phyloP scores from a whole-genome alignment of 495 filamentous ascomycete species.

The Darksidea phi region DNA sequence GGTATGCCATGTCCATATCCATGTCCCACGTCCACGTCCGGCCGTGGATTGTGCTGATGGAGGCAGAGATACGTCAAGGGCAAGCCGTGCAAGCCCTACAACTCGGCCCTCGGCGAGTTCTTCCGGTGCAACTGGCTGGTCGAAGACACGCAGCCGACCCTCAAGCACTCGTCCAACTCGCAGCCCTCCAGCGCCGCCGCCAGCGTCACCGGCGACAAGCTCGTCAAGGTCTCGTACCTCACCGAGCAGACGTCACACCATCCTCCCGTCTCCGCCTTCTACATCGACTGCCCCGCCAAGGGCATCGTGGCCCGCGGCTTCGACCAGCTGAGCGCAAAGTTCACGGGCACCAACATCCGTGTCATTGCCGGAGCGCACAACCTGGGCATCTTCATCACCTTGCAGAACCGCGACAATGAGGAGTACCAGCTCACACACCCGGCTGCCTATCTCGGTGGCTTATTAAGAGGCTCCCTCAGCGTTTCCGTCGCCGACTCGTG shows the following conservation, averaged over 20 bases:
- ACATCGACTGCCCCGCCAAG: conserved; percentile 87
- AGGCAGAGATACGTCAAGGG: conserved; percentile 92
- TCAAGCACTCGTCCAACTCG: conserved; percentile 50
- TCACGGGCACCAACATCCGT: conserved; percentile 90
- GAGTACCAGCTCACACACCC: conserved; percentile 95
- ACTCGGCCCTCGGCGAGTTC: conserved; percentile 95
- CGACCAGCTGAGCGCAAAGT: conserved; percentile 95
- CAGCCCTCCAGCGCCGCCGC: conserved; percentile 48
- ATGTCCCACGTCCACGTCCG: too few species aligned
- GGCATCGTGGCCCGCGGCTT: conserved; percentile 86
- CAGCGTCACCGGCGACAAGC: conserved; percentile 43
- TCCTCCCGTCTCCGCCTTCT: conserved; percentile 95
- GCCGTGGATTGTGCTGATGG: neutral
- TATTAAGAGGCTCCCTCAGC: conserved; percentile 69
- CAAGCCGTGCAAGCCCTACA: conserved; percentile 98
- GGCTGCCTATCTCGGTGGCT: conserved; percentile 83
- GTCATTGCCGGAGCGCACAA: conserved; percentile 92
- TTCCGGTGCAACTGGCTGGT: conserved; percentile 98
- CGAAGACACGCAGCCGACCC: conserved; percentile 59
- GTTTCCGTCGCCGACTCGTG: conserved; percentile 86
- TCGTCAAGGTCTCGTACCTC: conserved; percentile 78
- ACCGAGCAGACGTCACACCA: conserved; percentile 99
- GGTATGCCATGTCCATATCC: too few species aligned
- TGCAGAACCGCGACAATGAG: conserved; percentile 77
- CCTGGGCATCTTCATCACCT: conserved; percentile 88